These are phyloP conservation scores for Aspergillus puulaauensis DNA, from an alignment of 2,329 filamentous ascomycete species.

Conservation along the genomic window DNA sequence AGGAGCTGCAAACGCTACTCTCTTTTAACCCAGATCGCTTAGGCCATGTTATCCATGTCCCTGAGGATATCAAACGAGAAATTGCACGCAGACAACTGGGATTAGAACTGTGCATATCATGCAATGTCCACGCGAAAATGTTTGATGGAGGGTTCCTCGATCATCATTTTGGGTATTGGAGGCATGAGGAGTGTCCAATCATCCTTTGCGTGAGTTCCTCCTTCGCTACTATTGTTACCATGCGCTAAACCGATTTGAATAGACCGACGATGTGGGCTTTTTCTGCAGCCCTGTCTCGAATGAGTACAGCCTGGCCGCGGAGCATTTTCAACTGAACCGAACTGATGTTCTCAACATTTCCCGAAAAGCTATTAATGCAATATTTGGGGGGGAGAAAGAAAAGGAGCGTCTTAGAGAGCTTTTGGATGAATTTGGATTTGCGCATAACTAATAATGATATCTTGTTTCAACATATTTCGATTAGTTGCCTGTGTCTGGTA, in stretches of 20 bases:
- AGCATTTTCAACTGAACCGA: constrained; percentile 63
- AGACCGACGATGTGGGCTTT: constrained; percentile 83
- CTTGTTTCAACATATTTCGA: neutral
- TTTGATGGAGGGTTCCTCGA: constrained; percentile 62
- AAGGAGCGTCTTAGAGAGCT: constrained; percentile 37
- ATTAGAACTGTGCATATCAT: constrained; percentile 75
- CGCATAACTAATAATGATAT: constrained; percentile 6
- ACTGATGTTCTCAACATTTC: constrained; percentile 55
- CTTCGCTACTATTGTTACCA: neutral
- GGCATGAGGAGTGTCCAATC: constrained; percentile 58
- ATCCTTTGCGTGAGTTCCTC: constrained; percentile 64
- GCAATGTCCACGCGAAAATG: constrained; percentile 76
- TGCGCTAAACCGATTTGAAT: constrained; percentile 17
- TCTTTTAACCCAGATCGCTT: constrained; percentile 66
- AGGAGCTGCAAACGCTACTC: constrained; percentile 65
- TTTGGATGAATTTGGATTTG: constrained; percentile 23
- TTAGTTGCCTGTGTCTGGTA: neutral
- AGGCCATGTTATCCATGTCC: constrained; percentile 77
- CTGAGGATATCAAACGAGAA: constrained; percentile 57
- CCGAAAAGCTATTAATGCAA: constrained; percentile 61
- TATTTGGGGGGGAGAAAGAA: constrained; percentile 66
- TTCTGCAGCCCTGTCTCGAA: constrained; percentile 75
- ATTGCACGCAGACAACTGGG: constrained; percentile 59
- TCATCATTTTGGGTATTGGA: constrained; percentile 79
- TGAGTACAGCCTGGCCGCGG: constrained; percentile 71